Evolutionary conservation across 2,329 filamentous ascomycete species (phyloP), one percentile per base, ranked within the genome.

Genomic region (Xylaria sp.): DNA sequence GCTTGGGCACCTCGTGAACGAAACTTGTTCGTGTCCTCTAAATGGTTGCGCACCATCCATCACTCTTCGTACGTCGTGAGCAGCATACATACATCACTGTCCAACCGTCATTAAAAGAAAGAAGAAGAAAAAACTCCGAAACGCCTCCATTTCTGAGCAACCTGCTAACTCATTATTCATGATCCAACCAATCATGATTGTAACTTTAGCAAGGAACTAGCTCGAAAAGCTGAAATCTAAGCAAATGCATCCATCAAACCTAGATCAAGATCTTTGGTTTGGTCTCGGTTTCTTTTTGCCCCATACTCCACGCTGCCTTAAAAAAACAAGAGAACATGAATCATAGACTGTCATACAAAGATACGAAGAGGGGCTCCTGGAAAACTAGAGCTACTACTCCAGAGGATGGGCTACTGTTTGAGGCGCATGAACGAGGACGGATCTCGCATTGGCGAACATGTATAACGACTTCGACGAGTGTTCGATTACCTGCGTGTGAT

Each of bases 261-360:
- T 42, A 63, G 42, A 59, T 28, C 33, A 63, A 33, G 57, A 26
- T 17, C 38, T 61, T 59, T 33, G 20, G n/a, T 31, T 49, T 40
- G 33, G 10, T 56, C 15, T 10, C 42, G 26, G 58, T 48, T 40
- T 59, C 13, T 58, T 40, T 40, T 40, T 58, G 36, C 54, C 42
- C 68, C 68, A 17, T 62, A 70, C 68, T 68, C 68, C 68, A 51
- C 61, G 68, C 68, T 70, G 6, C 51, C 42, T 15, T 17, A 15
- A 58, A 28, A 28, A 33, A 57, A 53, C 20, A 61, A 56, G 58
- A 61, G 23, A 38, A 63, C 23, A 62, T 33, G n/a, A 61, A 46
- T 51, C 49, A 44, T 60, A 46, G 67, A 44, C 17, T 26, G 26
- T 51, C n/a, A 65, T 62, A 46, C 9, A 48, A 46, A 53, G 17